phyloP scores from a whole-genome alignment of 169 alveolate species.

The Babesia bovis region DNA sequence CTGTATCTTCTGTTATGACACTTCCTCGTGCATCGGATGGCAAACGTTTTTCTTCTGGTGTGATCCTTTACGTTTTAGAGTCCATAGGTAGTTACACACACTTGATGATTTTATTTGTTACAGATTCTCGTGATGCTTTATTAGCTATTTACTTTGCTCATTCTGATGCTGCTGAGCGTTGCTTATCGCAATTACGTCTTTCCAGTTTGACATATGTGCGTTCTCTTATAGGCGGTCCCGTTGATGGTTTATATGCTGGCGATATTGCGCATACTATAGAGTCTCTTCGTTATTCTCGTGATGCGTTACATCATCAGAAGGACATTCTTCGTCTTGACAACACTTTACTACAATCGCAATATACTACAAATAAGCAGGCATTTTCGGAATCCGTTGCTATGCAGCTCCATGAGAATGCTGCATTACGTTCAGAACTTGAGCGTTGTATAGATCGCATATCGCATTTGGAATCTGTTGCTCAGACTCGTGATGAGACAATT shows the following conservation, averaged over 20 bases:
- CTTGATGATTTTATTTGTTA: neutral
- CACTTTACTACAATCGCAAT: constrained; percentile 53
- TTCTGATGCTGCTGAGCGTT: constrained; percentile 10
- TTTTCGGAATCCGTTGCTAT: constrained; percentile 52
- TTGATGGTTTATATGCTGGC: constrained; percentile 16
- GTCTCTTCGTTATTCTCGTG: constrained; percentile 53
- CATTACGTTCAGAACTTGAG: constrained; percentile 46
- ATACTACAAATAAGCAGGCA: constrained; percentile 49
- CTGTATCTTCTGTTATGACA: constrained; percentile 16
- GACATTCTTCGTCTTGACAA: constrained; percentile 53
- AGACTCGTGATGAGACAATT: constrained; percentile 2
- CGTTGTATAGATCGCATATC: constrained; percentile 39
- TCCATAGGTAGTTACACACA: constrained; percentile 20
- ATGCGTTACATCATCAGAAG: constrained; percentile 39
- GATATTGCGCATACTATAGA: constrained; percentile 45
- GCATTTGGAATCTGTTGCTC: constrained; percentile 12
- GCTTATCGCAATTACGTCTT: constrained; percentile 11
- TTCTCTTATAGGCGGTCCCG: constrained; percentile 15
- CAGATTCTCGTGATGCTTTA: constrained; percentile 36
- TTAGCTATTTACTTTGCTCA: constrained; percentile 32
- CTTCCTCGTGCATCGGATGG: constrained; percentile 23
- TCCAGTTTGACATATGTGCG: constrained; percentile 57
- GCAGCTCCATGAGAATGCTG: constrained; percentile 50
- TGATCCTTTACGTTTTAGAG: constrained; percentile 23
- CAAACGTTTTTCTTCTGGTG: neutral